Evolutionary conservation across 345 rosid species (phyloP).

Genomic region (Rhizophora apiculata): DNA sequence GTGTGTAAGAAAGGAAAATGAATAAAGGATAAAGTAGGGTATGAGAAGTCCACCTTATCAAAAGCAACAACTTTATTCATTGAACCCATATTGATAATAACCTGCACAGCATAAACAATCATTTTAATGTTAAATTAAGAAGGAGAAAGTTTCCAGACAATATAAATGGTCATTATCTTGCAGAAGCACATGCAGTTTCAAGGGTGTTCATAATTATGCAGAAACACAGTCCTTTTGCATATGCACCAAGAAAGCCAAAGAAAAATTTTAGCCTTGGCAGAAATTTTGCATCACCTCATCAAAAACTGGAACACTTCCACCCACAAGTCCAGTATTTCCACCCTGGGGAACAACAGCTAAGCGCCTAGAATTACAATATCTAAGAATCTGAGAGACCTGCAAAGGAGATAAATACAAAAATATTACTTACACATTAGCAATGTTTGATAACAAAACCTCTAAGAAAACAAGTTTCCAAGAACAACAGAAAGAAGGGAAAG

Average conservation of each 20-base stretch:
- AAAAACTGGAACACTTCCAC: slow-evolving; percentile 96
- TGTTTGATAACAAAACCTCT: neutral
- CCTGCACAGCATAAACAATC: slow-evolving; percentile 42
- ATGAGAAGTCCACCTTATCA: slow-evolving; percentile 56
- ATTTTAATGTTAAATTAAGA: neutral
- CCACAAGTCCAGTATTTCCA: slow-evolving; percentile 97
- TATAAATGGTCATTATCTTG: neutral
- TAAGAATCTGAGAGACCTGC: slow-evolving; percentile 80
- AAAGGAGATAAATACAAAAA: slow-evolving; percentile 1
- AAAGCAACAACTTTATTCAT: slow-evolving; percentile 75
- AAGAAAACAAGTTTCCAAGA: too few relatives aligned
- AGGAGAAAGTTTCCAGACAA: neutral
- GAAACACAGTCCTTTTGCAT: too few relatives aligned
- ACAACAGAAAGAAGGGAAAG: too few relatives aligned
- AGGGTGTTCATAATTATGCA: too few relatives aligned
- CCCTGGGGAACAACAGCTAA: slow-evolving; percentile 98
- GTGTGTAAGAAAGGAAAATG: neutral
- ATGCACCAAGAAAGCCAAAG: too few relatives aligned
- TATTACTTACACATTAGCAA: neutral
- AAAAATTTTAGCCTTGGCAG: too few relatives aligned
- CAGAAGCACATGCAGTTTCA: too few relatives aligned
- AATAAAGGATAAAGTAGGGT: neutral
- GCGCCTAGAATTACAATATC: slow-evolving; percentile 70
- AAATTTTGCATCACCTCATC: slow-evolving; percentile 60
- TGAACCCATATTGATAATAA: slow-evolving; percentile 66